Conservation (phyloP, 2,329 filamentous ascomycete genomes). For the Lomentospora prolificans region DNA sequence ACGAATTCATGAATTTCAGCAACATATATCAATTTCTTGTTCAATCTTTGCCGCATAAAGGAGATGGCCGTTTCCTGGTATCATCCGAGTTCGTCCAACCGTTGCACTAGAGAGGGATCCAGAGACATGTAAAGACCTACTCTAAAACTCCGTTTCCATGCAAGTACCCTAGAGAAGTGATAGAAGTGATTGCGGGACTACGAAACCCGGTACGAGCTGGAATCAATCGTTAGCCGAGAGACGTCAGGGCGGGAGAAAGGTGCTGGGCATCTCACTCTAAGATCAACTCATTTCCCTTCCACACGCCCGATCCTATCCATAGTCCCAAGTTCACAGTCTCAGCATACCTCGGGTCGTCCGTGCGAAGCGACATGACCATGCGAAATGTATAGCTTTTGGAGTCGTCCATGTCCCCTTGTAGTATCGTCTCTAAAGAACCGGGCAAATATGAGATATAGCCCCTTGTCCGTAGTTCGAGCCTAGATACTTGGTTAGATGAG, state of each 20-base stretch:
- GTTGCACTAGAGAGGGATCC: too few relatives aligned
- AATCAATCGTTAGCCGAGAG: neutral
- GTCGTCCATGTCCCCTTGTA: conserved; percentile 27
- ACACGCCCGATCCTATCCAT: conserved; percentile 39
- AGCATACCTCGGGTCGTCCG: conserved; percentile 36
- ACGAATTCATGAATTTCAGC: neutral
- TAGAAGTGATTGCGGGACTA: too few relatives aligned
- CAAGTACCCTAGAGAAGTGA: too few relatives aligned
- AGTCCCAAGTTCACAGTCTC: conserved; percentile 39
- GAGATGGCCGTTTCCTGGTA: too few relatives aligned
- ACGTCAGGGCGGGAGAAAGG: neutral
- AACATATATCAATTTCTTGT: too few relatives aligned
- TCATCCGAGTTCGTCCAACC: too few relatives aligned
- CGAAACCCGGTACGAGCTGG: conserved; percentile 2
- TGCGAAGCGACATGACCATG: conserved; percentile 39
- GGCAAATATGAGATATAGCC: conserved; percentile 38
- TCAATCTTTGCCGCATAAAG: too few relatives aligned
- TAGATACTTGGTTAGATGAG: conserved; percentile 10
- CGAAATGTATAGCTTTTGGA: conserved; percentile 36
- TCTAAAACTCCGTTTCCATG: too few relatives aligned
- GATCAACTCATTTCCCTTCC: conserved; percentile 33
- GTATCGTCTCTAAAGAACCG: conserved; percentile 29
- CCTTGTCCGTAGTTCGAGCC: conserved; percentile 34
- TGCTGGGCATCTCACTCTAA: conserved; percentile 27
- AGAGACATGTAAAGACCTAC: too few relatives aligned